A percentile compares a stretch with the other conserved stretches of the same genome.
Conservation (phyloP, 2,329 filamentous ascomycete species). For the Ascochyta lentis region DNA sequence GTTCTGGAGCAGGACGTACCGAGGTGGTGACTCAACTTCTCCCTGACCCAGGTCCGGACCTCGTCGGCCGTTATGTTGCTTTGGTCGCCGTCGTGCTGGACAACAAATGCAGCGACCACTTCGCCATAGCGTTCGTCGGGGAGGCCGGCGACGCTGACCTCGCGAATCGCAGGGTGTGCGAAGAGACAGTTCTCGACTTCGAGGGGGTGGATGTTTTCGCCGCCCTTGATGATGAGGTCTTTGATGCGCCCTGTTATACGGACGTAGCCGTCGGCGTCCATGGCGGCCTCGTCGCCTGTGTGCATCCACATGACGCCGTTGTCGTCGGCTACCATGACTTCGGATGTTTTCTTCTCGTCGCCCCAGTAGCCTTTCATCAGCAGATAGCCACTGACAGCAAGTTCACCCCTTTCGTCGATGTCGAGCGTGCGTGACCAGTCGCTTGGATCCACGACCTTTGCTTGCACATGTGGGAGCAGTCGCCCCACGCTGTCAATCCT, state of each 20-base stretch:
- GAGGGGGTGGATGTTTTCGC: conserved; percentile 94
- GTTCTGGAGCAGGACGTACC: conserved; percentile 51
- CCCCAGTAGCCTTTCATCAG: conserved; percentile 91
- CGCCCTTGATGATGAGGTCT: conserved; percentile 92
- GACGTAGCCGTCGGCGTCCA: conserved; percentile 84
- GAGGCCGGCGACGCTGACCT: conserved; percentile 84
- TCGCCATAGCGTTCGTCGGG: conserved; percentile 86
- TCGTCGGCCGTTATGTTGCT: conserved; percentile 61
- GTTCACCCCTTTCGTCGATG: conserved; percentile 74
- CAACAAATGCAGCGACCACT: conserved; percentile 82
- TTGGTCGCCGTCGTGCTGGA: conserved; percentile 53
- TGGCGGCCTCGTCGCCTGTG: conserved; percentile 87
- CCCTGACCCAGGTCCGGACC: conserved; percentile 74
- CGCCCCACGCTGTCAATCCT: conserved; percentile 78
- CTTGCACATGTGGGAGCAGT: conserved; percentile 81
- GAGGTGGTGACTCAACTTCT: conserved; percentile 73
- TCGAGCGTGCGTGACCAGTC: conserved; percentile 67
- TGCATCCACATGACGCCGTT: conserved; percentile 78
- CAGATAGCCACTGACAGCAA: conserved; percentile 83
- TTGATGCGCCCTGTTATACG: conserved; percentile 91
- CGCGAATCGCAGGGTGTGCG: conserved; percentile 70
- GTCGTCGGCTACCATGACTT: conserved; percentile 68
- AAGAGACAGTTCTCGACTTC: conserved; percentile 91
- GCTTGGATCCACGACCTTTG: conserved; percentile 75
- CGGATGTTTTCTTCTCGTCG: conserved; percentile 72